Base-by-base conservation (phyloP, 441 rosid genomes). In the Monsonia emarginata region DNA sequence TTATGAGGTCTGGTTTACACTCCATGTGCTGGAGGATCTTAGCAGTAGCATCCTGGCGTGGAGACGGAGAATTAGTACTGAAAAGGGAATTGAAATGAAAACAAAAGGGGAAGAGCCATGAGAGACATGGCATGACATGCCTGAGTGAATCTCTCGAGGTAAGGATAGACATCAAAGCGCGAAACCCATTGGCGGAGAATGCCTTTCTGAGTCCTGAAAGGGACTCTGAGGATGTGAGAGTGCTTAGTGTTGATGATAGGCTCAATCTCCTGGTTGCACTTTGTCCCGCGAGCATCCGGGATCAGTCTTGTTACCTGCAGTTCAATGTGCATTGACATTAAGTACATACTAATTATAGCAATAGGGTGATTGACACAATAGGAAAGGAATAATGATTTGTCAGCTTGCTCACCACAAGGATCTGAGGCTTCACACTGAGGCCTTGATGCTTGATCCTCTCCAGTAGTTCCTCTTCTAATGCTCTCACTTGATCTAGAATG, bases 131-230 rank as follows among this genome's bases (percentile, higher is more conserved):
- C n/a, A 32, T 2, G 36, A 61, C 30, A 52, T 83, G 89, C 98
- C 91, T 84, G 83, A 70, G 99, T 84, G 83, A 66, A 94, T 57
- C 73, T 84, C 84, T 94, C 97, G 69, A 94, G 79, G 71, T 89
- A 91, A 64, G 99, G 99, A 95, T 97, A 94, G 21, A 94, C 85
- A 70, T 91, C 97, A 75, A 94, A 94, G 73, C 99, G 89, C 56
- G 99, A 94, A 75, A 94, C 86, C 99, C 97, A 94, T 64, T 89
- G 84, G 59, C 85, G 89, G 64, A 91, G 94, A 72, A 89, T 80
- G 21, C 99, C 99, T 28, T 88, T 80, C 44, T 91, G 89, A 3
- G 96, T 88, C 69, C 97, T 85, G 70, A 94, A 94, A 58, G 98
- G 98, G 75, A 94, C 96, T 54, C 97, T 82, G 50, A 94, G 74